Evolutionary conservation across 257 asterid genomes (phyloP), one percentile per base, ranked within the genome.

Genomic region (Echium plantagineum): DNA sequence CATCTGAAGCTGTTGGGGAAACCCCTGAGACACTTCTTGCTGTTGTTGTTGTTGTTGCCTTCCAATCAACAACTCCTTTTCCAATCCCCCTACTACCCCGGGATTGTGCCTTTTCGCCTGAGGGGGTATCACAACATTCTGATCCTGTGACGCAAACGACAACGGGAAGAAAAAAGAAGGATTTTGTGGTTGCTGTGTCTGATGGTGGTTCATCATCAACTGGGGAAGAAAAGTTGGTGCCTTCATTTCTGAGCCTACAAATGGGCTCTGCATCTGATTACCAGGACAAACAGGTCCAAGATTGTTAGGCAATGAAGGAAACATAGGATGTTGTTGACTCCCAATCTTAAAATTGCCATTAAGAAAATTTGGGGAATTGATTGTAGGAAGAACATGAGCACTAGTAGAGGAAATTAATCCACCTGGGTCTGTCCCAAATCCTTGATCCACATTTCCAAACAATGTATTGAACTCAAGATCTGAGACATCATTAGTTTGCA

Each of bases 391-490:
- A 61, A 66, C 79, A 67, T 64, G 72, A 0, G 69, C 72, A 46
- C 73, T 16, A 53, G 24, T 5, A 53, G 57, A 53, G 26, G 24
- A 1, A 6, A 53, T 78, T 52, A 70, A 80, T 51, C 69, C 67
- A 51, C 49, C 55, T 15, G 69, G 63, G 60, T 64, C 89, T 21
- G 71, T 75, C 20, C 71, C 80, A 47, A 83, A 84, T 7, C 94
- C 83, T 66, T 86, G 94, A 81, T 90, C 97, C 72, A 76, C 84
- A 42, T 61, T 75, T 10, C 84, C 91, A 58, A 77, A 84, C 5
- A 79, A 82, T 6, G 73, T 59, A 48, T 84, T 66, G 24, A 75
- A 46, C 3, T 74, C 69, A 15, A 65, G 78, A 6, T 60, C 69
- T 12, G 66, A 78, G 49, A 72, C 76, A 30, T 80, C 82, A 22